Base-by-base conservation (phyloP, 2,329 filamentous ascomycete genomes). In the Ceratocystis cubensis region DNA sequence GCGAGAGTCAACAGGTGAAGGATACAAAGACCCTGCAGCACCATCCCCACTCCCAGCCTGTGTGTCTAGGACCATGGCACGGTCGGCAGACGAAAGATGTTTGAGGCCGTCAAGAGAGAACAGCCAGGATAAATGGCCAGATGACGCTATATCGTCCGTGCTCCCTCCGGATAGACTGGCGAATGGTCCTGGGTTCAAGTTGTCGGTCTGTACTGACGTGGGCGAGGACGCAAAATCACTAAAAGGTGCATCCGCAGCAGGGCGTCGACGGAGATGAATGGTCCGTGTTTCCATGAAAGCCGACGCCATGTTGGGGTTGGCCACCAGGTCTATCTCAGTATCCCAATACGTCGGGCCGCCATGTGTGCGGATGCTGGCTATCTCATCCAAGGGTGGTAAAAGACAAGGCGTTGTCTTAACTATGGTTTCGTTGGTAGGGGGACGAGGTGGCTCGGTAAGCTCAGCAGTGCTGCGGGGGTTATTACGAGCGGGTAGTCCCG, bases 261-360 rank as follows among this genome's bases (percentile, higher is more conserved):
- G 82, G 65, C 91, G 84, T 17, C 88, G 81, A 20, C 88, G 84
- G 3, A 96, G 84, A 71, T 86, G 86, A 53, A 96, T 78, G 1
- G 84, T 88, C 71, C 95, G 90, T 30, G 86, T 86, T 22, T 80
- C 78, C 10, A 77, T 78, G 76, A 96, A 78, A 2, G 85, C 83
- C 0, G 80, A 75, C 3, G 83, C 78, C 62, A 94, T 82, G 0
- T 78, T 75, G 0, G 85, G 78, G 66, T 88, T 84, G 63, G 80
- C 77, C 2, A 77, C 78, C 69, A 96, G 91, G 72, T 94, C 86
- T 3, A 96, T 79, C 5, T 85, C 84, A 2, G 95, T 81, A 53
- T 89, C 87, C 92, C 92, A 96, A 77, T 90, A 93, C 3, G 81
- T 79, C 3, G 85, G 81, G 1, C 84, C 81, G 4, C 80, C 80